These are phyloP conservation scores for Auricularia sp. DNA, from an alignment of 768 basidiomycete genomes.

Conservation along the genomic window DNA sequence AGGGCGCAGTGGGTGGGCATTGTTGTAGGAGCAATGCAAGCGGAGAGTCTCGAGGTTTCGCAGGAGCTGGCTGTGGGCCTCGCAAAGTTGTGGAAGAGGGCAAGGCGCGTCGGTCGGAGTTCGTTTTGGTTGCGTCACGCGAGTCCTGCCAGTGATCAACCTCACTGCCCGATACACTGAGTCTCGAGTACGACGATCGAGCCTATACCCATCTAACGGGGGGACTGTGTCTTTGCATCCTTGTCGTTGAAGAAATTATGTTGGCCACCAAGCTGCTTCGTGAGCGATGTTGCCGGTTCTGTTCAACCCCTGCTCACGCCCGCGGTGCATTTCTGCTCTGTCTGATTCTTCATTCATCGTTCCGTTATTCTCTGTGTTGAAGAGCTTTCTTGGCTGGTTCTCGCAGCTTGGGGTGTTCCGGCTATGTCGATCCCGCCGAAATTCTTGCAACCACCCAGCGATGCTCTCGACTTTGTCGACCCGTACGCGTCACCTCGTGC, in stretches of 20 bases:
- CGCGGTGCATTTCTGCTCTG: not conserved
- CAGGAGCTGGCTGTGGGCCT: too few species aligned
- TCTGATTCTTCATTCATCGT: not conserved
- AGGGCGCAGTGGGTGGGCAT: too few species aligned
- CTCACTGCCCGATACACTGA: too few species aligned
- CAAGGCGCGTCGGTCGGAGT: not conserved
- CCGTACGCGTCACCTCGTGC: conserved; percentile 24
- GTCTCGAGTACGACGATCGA: too few species aligned
- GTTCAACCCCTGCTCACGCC: not conserved
- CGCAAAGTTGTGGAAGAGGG: not conserved
- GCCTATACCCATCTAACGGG: too few species aligned
- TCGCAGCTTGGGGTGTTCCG: not conserved
- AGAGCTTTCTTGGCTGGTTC: not conserved
- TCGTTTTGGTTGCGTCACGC: not conserved
- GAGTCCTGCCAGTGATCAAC: too few species aligned
- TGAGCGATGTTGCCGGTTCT: not conserved
- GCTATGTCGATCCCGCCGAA: not conserved
- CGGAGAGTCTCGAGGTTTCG: too few species aligned
- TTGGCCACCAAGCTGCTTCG: not conserved
- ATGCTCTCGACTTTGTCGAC: conserved; percentile 36
- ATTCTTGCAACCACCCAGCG: conserved; percentile 16
- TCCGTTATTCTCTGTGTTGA: not conserved
- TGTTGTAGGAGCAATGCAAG: too few species aligned
- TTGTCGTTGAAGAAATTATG: not conserved
- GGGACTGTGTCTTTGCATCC: too few species aligned